Evolutionary conservation across 768 basidiomycete genomes (phyloP), one percentile per base, ranked within the genome.

Genomic region (Gymnopilus junonius): DNA sequence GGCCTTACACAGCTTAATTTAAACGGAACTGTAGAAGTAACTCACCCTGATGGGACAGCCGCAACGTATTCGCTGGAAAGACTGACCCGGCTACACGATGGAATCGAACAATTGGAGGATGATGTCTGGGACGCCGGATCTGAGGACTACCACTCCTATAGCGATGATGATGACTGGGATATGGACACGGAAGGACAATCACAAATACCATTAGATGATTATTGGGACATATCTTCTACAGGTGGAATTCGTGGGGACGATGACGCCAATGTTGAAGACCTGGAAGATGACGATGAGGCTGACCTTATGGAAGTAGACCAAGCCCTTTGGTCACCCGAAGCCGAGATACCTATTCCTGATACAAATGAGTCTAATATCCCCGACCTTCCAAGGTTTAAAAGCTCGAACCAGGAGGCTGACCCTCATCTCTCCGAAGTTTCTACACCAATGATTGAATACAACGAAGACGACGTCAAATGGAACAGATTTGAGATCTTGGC

Each of bases 401-500:
- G 42, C 3, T 27, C 35, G 12, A 29, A 35, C 23, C 56, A 39
- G 11, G 39, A 46, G 37, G n/a, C 32, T 17, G 55, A 37, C n/a
- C 29, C 42, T 50, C 15, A 15, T 31, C 11, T 4, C 7, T 40
- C 54, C 15, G 54, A 54, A 42, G 20, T 21, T 27, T 21, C 58
- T 55, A 29, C 59, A 21, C 40, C 31, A 20, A 43, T 31, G 12
- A n/a, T 35, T 21, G 51, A 57, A 15, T 45, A 56, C 8, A 58
- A 65, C 20, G 39, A 66, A 32, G 75, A 75, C 3, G 78, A 80
- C n/a, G 71, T 77, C 8, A 66, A 78, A 40, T 95, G 93, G 94
- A 87, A 87, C 66, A 86, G 88, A n/a, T 98, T 98, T 70, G 88
- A 90, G 58, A 78, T 97, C 43, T 78, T 94, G 25, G 75, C 93